phyloP scores from a whole-genome alignment of 192 early-diverging fungal genomes.

The Entomortierella parvispora region DNA sequence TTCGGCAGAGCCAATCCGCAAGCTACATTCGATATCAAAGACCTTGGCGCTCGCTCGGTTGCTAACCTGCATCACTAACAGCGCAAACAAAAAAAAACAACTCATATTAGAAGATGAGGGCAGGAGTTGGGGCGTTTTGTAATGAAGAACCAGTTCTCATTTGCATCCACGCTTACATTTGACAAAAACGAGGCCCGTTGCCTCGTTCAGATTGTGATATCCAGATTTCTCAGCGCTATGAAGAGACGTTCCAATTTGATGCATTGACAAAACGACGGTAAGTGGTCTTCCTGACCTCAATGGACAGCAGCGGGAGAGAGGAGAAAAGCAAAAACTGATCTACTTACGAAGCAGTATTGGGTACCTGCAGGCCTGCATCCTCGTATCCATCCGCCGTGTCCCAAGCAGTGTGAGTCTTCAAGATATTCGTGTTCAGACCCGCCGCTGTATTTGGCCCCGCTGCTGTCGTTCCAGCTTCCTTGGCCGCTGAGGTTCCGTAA shows the following conservation, averaged over 20 bases:
- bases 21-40: conserved; percentile 42
- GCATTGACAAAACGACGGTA: not conserved
- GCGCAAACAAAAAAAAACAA: not conserved
- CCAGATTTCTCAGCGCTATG: conserved; percentile 25
- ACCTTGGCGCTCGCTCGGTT: conserved; percentile 39
- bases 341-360: no score
- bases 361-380: not conserved
- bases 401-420: conserved; percentile 20
- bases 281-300: not conserved
- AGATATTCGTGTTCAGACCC: not conserved
- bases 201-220: conserved; percentile 39
- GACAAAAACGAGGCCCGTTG: conserved; percentile 37
- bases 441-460: not conserved
- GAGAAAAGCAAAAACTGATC: no score
- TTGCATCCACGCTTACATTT: conserved; percentile 18
- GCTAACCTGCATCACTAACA: conserved; percentile 44
- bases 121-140: not conserved
- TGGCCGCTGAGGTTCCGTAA: not conserved
- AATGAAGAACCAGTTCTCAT: no score
- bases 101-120: not conserved
- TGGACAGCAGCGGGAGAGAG: no score
- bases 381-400: conserved; percentile 20
- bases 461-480: not conserved
- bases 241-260: no score
- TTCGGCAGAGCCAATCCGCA: conserved; percentile 29